A percentile compares a stretch with the other conserved stretches of the same genome.
These are phyloP conservation scores for Urtica urens DNA, from an alignment of 306 rosid species.

Conservation along the genomic window DNA sequence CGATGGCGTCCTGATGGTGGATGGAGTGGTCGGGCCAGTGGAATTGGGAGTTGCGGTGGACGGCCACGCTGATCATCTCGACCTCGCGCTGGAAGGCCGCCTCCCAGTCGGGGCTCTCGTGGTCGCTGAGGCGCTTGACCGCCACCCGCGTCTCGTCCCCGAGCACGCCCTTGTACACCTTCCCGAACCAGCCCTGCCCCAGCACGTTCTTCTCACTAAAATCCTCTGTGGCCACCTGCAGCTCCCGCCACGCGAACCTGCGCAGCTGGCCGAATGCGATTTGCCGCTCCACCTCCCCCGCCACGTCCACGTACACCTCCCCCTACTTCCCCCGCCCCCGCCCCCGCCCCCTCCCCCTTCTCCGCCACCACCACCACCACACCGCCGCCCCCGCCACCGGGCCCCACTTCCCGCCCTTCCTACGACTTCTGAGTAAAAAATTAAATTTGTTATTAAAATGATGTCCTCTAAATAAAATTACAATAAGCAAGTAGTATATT, in stretches of 20 bases:
- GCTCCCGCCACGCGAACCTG: slow-evolving; percentile 90
- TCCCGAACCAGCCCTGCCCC: slow-evolving; percentile 99
- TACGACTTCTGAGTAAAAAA: no score
- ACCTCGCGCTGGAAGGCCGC: slow-evolving; percentile 97
- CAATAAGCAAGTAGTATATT: no score
- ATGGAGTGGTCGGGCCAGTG: slow-evolving; percentile 97
- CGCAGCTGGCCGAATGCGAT: slow-evolving; percentile 87
- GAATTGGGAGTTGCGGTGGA: slow-evolving; percentile 80
- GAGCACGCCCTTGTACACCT: slow-evolving; percentile 93
- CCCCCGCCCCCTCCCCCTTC: no score
- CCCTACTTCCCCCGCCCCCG: no score
- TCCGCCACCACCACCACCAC: no score
- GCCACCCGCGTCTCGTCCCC: slow-evolving; percentile 82
- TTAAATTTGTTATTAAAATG: no score
- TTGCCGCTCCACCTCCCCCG: slow-evolving; percentile 95
- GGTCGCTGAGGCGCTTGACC: slow-evolving; percentile 85
- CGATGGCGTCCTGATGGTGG: slow-evolving; percentile 81
- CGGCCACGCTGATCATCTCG: slow-evolving; percentile 99
- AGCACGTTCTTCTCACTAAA: slow-evolving; percentile 84
- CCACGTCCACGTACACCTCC: no score
- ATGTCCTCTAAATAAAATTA: no score
- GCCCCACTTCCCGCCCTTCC: no score
- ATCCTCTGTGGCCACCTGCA: slow-evolving; percentile 83
- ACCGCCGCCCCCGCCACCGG: no score
- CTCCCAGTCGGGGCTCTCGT: slow-evolving; percentile 95